Percentiles rank a stretch among this genome's conserved stretches.
Evolutionary conservation across 2,329 filamentous ascomycete species (phyloP).

Genomic region (Diplodia scrobiculata): DNA sequence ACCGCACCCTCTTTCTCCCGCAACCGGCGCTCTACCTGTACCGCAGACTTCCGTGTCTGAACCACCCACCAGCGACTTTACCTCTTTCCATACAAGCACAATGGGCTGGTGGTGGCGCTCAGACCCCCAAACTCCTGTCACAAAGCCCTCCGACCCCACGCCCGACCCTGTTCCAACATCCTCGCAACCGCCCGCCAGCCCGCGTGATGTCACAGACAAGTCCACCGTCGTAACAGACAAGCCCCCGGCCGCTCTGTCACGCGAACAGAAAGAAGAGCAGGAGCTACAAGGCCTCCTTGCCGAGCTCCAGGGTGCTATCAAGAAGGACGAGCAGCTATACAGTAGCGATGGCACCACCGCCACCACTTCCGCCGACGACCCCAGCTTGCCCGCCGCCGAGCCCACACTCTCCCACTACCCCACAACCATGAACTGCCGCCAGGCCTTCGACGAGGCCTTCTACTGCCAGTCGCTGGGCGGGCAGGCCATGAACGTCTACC

Average conservation of each 20-base stretch:
- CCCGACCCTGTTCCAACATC: conserved; percentile 32
- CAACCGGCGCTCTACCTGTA: background rate
- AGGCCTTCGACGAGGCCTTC: conserved; percentile 89
- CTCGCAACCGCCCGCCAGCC: conserved; percentile 31
- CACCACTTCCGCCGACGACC: conserved; percentile 22
- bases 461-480: conserved; percentile 90
- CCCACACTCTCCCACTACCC: conserved; percentile 60
- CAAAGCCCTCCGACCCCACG: conserved; percentile 31
- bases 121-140: conserved; percentile 34
- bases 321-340: conserved; percentile 27
- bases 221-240: conserved; percentile 28
- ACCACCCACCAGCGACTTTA: background rate
- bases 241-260: conserved; percentile 36
- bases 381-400: conserved; percentile 29
- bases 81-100: background rate
- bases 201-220: conserved; percentile 31
- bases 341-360: conserved; percentile 22
- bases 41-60: background rate
- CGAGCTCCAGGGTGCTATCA: conserved; percentile 47
- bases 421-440: conserved; percentile 81
- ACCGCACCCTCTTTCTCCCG: background rate
- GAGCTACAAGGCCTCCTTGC: conserved; percentile 59
- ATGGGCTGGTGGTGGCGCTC: conserved; percentile 54
- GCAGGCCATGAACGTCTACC: conserved; percentile 89
- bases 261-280: conserved; percentile 55